Evolutionary conservation across 306 rosid genomes (phyloP).

Genomic region (Lathyrus tuberosus): DNA sequence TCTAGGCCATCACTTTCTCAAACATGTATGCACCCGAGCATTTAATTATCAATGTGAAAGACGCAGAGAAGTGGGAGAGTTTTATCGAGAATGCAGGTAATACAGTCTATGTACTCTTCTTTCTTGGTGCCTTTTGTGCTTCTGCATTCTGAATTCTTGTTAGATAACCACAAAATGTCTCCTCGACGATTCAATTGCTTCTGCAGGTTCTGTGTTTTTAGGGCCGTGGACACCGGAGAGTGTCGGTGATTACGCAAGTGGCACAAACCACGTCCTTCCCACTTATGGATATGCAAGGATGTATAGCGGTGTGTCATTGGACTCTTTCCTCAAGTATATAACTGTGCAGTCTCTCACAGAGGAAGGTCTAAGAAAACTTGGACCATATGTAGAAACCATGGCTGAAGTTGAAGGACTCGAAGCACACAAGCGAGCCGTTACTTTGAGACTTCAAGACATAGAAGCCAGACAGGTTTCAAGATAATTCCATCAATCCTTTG

Average conservation of each 20-base stretch:
- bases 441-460: constrained; percentile 87
- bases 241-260: constrained; percentile 97
- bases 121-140: constrained; percentile 2
- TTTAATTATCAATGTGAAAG: constrained; percentile 81
- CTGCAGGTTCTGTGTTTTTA: constrained; percentile 84
- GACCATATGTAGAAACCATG: constrained; percentile 90
- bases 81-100: constrained; percentile 95
- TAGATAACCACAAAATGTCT: constrained; percentile 8
- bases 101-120: constrained; percentile 17
- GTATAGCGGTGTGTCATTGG: constrained; percentile 95
- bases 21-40: constrained; percentile 97
- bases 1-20: constrained; percentile 90
- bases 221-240: constrained; percentile 99
- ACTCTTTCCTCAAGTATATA: constrained; percentile 91
- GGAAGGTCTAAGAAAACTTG: constrained; percentile 85
- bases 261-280: constrained; percentile 98
- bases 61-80: constrained; percentile 97
- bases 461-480: constrained; percentile 69
- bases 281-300: constrained; percentile 96
- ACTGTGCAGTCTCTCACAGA: constrained; percentile 93
- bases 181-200: constrained; percentile 14
- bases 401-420: constrained; percentile 95
- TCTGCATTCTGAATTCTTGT: constrained; percentile 6
- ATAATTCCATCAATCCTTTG: constrained; percentile 40
- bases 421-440: constrained; percentile 92